phyloP scores from a whole-genome alignment of 768 basidiomycete genomes.

The Kwoniella newhampshirensis region DNA sequence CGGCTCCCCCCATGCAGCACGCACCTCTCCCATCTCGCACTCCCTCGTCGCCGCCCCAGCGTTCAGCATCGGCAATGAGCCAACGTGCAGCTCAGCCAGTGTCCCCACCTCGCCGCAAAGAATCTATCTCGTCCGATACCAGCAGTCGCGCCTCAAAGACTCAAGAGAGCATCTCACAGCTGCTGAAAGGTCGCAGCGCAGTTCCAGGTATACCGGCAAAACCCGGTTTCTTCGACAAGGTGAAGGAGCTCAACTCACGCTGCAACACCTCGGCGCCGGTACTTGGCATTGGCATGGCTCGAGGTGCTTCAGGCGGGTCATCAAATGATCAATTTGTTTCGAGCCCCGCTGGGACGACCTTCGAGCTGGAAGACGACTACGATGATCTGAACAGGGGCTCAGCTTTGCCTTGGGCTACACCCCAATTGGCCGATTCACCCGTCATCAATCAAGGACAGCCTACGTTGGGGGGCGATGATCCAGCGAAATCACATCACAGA shows the following conservation, averaged over 20 bases:
- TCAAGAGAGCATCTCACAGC: conserved; percentile 24
- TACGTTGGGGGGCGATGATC: not conserved
- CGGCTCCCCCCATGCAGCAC: conserved; percentile 9
- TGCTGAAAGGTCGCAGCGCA: conserved; percentile 24
- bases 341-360: conserved; percentile 29
- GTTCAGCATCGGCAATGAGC: conserved; percentile 24
- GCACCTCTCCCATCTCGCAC: conserved; percentile 5
- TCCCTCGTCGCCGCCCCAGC: conserved; percentile 14
- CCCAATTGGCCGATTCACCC: conserved; percentile 25
- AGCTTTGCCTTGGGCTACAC: conserved; percentile 46
- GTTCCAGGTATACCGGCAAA: not conserved
- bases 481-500: conserved; percentile 12
- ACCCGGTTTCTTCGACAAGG: conserved; percentile 21
- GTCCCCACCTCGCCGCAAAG: conserved; percentile 15
- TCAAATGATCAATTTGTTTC: conserved; percentile 10
- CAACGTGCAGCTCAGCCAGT: conserved; percentile 5
- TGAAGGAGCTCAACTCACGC: conserved; percentile 16
- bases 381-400: conserved; percentile 36
- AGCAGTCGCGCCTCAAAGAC: conserved; percentile 16
- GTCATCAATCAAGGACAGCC: conserved; percentile 11
- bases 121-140: conserved; percentile 14
- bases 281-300: conserved; percentile 8
- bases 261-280: conserved; percentile 15
- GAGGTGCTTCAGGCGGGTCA: conserved; percentile 16
- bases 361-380: conserved; percentile 27